Percentiles rank a stretch among this genome's conserved stretches.
These are phyloP conservation scores for Clonostachys sp. DNA, from an alignment of 2,329 filamentous ascomycete species.

Conservation along the genomic window DNA sequence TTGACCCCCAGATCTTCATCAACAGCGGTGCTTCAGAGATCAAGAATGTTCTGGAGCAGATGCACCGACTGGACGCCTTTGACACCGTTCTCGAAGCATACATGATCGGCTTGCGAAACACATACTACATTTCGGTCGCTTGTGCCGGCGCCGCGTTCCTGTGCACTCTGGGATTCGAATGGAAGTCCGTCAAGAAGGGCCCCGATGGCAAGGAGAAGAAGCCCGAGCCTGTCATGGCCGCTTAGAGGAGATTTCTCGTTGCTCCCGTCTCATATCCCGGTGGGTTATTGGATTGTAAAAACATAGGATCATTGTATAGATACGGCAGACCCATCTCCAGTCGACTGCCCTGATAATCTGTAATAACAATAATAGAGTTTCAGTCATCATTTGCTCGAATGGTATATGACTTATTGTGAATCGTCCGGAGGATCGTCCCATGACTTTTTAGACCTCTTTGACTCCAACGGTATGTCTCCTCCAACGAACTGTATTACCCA, in stretches of 20 bases:
- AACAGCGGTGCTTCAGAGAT: constrained; percentile 38
- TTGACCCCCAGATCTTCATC: constrained; percentile 6
- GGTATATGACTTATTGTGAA: constrained; percentile 20
- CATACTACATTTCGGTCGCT: constrained; percentile 47
- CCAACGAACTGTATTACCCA: constrained; percentile 73
- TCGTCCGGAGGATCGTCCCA: constrained; percentile 36
- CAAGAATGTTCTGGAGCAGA: constrained; percentile 30
- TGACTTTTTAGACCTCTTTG: constrained; percentile 10
- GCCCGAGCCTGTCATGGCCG: constrained; percentile 14
- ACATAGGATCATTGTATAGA: not conserved
- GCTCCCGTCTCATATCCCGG: not conserved
- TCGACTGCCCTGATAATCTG: too few species aligned
- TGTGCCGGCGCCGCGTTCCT: constrained; percentile 41
- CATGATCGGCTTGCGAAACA: constrained; percentile 41
- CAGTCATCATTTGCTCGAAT: too few species aligned
- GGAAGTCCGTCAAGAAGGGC: constrained; percentile 49
- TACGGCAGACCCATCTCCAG: too few species aligned
- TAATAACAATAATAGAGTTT: too few species aligned
- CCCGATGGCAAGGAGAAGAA: constrained; percentile 16
- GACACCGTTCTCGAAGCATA: constrained; percentile 41
- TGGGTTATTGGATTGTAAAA: not conserved
- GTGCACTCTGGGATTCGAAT: constrained; percentile 35
- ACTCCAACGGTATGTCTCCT: constrained; percentile 14
- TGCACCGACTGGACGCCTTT: constrained; percentile 34
- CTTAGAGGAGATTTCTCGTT: not conserved